Base-by-base conservation (phyloP, 2,329 filamentous ascomycete species). In the Diaporthe sp. region DNA sequence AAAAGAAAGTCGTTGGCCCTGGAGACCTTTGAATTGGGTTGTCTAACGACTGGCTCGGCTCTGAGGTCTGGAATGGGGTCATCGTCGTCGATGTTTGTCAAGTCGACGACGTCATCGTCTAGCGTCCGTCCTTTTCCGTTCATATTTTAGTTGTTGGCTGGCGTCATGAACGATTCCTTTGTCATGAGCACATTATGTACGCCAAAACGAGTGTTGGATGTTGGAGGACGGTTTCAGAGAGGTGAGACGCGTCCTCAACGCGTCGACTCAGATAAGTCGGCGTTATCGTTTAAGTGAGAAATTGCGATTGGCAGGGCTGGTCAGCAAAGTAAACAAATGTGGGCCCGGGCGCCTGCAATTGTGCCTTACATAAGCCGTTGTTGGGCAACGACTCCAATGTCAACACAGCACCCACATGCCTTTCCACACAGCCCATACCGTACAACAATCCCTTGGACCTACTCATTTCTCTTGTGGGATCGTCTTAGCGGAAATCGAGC, bases 1-100 rank as follows among this genome's bases (percentile, higher is more conserved):
- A 83, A 82, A n/a, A 82, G 74, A 35, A 83, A 80, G 58, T 80
- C 64, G 67, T 79, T 73, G 38, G 4, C 17, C 2, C 40, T 68
- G 3, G 61, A 54, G 4, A 47, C 17, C 22, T n/a, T 57, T 38
- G 38, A 30, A n/a, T 19, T 54, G 42, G 15, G 47, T 68, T 10
- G 38, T 19, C 19, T 15, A 17, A 22, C 28, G 8, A n/a, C 17
- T 42, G 55, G 35, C 5, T 19, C n/a, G 25, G 55, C 12, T 17
- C 30, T 17, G n/a, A 66, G 42, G 33, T 33, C 47, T 66, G 60
- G 60, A 12, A 58, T 42, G 30, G 35, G 38, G 7, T 50, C 67
- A 58, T 69, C 50, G 1, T 76, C 76, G 30, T 77, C 28, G 30
- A 78, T 74, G 40, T 47, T 72, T 1, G 78, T 79, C 54, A 79